phyloP scores from a whole-genome alignment of 176 grass and related monocot species.

The Puya raimondii region DNA sequence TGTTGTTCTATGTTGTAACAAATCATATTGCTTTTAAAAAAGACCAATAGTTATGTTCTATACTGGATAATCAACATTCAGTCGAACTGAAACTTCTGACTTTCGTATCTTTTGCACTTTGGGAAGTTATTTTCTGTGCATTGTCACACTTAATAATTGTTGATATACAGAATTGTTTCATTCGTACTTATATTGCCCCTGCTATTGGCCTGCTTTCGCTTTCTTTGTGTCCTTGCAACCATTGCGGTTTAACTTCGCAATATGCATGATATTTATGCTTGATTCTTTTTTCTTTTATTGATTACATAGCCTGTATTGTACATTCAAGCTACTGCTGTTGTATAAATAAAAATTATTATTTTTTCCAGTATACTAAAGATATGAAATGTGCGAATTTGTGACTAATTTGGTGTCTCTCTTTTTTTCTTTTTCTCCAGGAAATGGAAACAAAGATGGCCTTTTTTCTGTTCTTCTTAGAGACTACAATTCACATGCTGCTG shows the following conservation, averaged over 20 bases:
- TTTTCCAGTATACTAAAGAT: conserved; percentile 1
- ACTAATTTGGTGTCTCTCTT: conserved; percentile 5
- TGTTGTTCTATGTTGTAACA: neutral
- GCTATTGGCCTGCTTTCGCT: neutral
- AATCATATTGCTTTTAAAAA: neutral
- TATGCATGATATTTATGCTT: neutral
- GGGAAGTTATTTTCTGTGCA: neutral
- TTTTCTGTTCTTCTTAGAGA: conserved; percentile 91
- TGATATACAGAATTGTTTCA: neutral
- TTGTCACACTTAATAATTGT: neutral
- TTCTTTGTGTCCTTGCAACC: neutral
- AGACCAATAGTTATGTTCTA: neutral
- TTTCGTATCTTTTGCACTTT: neutral
- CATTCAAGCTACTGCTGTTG: neutral
- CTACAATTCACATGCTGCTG: conserved; percentile 98
- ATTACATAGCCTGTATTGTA: neutral
- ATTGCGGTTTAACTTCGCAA: neutral
- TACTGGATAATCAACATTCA: neutral
- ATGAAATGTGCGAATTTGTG: conserved; percentile 16
- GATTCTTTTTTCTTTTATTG: neutral
- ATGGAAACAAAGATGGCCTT: conserved; percentile 81
- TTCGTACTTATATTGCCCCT: neutral
- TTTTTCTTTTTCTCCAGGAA: conserved; percentile 64
- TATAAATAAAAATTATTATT: neutral
- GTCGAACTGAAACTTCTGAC: neutral